Evolutionary conservation across 2,329 filamentous ascomycete genomes (phyloP), one percentile per base, ranked within the genome.

Genomic region (Pyricularia sp.): DNA sequence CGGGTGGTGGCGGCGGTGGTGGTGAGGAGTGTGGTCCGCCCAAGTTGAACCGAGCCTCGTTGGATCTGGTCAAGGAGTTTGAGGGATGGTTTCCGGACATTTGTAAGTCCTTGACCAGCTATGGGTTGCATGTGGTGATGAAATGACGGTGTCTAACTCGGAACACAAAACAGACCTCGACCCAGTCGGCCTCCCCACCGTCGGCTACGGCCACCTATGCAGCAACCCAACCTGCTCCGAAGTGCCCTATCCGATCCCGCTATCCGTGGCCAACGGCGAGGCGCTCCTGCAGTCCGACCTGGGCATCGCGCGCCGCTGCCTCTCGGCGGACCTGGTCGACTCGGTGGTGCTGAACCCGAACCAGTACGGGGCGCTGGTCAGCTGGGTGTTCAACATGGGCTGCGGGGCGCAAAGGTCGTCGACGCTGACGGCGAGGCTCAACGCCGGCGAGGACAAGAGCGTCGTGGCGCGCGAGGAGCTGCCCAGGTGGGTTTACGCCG

Each of bases 181-280:
- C 70, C 80, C 82, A 23, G 78, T 79, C 64, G 82, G 82, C 31
- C 75, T 81, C 30, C 81, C 82, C 0, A 85, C 82, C 4, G 79
- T 85, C 0, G 83, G 83, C 3, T 84, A 84, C 70, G 83, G 83
- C 20, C 84, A 85, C 72, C 76, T 83, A 11, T 85, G 83, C 75
- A 70, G 73, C 42, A 76, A 79, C 10, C 70, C 74, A 9, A 75
- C 72, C 14, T 85, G 83, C 74, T 72, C 77, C 1, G 83, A 85
- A 42, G 78, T 85, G 31, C 73, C 75, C 10, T 84, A 83, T 73
- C 69, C 75, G 0, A 81, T 84, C 70, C 83, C 83, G 0, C 74
- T 85, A 20, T 81, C 78, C 3, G 71, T 78, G 31, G 73, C 73
- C 1, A 76, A 80, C 28, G 83, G 79, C 26, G 77, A 78, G 64